Conservation (phyloP, 2,329 filamentous ascomycete species). For the Alternaria rosae region DNA sequence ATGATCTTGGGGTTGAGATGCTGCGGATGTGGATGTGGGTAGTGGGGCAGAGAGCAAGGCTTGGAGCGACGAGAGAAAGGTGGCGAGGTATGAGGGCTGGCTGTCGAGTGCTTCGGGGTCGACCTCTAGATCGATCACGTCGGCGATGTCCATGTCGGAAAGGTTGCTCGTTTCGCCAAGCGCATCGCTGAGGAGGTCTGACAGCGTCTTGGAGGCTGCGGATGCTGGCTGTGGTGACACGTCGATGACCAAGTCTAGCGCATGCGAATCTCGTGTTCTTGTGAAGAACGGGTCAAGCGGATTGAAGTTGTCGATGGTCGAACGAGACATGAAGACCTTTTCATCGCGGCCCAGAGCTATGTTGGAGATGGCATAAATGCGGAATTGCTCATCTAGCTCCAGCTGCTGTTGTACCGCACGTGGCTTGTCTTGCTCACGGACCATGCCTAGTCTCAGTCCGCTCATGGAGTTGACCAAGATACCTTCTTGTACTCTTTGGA, state of each 20-base stretch:
- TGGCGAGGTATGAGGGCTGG: slow-evolving; percentile 43
- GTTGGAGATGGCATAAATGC: slow-evolving; percentile 81
- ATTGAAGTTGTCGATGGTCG: slow-evolving; percentile 71
- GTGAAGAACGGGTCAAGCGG: slow-evolving; percentile 86
- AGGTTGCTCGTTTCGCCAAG: slow-evolving; percentile 35
- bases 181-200: slow-evolving; percentile 32
- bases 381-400: slow-evolving; percentile 60
- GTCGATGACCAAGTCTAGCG: slow-evolving; percentile 77
- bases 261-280: slow-evolving; percentile 73
- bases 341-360: slow-evolving; percentile 86
- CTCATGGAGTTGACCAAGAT: slow-evolving; percentile 67
- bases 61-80: slow-evolving; percentile 47
- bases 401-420: slow-evolving; percentile 47
- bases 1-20: slow-evolving; percentile 10
- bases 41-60: slow-evolving; percentile 40
- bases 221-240: slow-evolving; percentile 38
- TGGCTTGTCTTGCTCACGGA: slow-evolving; percentile 63
- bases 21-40: slow-evolving; percentile 21
- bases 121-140: slow-evolving; percentile 34
- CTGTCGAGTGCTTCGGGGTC: slow-evolving; percentile 33
- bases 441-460: slow-evolving; percentile 69
- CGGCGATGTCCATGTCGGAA: slow-evolving; percentile 29
- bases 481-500: slow-evolving; percentile 66
- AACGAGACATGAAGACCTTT: slow-evolving; percentile 78
- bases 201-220: slow-evolving; percentile 22